A percentile compares a stretch with the other conserved stretches of the same genome.
phyloP scores from a whole-genome alignment of 805 yeast genomes.

The Suhomyces canberraensis region DNA sequence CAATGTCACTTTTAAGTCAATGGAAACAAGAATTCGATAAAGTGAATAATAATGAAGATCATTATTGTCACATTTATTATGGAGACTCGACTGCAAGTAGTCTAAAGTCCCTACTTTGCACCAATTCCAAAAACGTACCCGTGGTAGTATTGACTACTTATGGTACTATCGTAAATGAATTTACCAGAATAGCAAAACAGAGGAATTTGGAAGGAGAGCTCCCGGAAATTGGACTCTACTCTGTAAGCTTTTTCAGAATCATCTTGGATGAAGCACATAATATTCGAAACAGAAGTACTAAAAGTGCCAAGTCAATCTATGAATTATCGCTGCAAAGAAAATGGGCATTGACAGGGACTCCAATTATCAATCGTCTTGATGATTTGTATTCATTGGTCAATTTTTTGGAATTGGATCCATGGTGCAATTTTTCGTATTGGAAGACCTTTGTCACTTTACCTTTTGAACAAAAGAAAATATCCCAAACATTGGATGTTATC shows the following conservation, averaged over 20 bases:
- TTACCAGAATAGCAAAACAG: conserved; percentile 42
- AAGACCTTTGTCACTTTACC: conserved; percentile 79
- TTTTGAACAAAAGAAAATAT: conserved; percentile 68
- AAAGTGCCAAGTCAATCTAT: conserved; percentile 74
- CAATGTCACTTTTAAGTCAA: conserved; percentile 87
- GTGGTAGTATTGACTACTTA: conserved; percentile 77
- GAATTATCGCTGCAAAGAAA: conserved; percentile 60
- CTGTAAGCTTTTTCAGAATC: conserved; percentile 70
- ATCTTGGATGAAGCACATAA: conserved; percentile 90
- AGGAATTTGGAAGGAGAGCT: conserved; percentile 26
- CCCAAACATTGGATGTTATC: conserved; percentile 77
- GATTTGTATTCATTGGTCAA: conserved; percentile 77
- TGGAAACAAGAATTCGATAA: conserved; percentile 81
- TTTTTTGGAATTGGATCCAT: conserved; percentile 79
- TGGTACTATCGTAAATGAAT: conserved; percentile 82
- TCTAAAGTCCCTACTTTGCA: conserved; percentile 44
- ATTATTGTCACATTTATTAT: conserved; percentile 63
- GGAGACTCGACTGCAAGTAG: conserved; percentile 60
- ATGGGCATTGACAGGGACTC: conserved; percentile 93
- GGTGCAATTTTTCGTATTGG: conserved; percentile 87
- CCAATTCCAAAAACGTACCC: conserved; percentile 47
- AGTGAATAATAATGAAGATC: conserved; percentile 45
- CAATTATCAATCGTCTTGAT: conserved; percentile 83
- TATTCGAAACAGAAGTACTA: conserved; percentile 74
- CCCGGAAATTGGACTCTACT: conserved; percentile 55